phyloP scores from a whole-genome alignment of 2,329 filamentous ascomycete genomes.

The Penicillium sclerotiorum region DNA sequence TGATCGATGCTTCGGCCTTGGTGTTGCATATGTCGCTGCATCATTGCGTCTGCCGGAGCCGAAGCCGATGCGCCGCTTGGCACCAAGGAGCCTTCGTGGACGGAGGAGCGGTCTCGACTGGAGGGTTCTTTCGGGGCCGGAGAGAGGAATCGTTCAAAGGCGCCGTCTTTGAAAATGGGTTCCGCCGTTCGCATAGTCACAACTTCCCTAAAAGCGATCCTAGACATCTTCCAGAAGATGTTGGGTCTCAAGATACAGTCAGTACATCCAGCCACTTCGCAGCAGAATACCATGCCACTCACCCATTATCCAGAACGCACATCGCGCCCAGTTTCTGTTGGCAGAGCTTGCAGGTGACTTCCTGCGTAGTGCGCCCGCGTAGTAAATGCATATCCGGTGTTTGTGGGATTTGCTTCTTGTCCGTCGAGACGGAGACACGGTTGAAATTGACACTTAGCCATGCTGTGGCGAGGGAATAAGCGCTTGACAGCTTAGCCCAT shows the following conservation, averaged over 20 bases:
- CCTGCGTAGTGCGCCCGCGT: constrained; percentile 40
- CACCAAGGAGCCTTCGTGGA: constrained; percentile 29
- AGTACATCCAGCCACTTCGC: neutral
- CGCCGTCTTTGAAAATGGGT: constrained; percentile 37
- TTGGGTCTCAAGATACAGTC: constrained; percentile 29
- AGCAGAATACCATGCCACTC: constrained; percentile 17
- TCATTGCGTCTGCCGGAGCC: constrained; percentile 19
- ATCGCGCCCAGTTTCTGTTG: constrained; percentile 42
- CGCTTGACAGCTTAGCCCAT: constrained; percentile 43
- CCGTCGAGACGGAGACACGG: constrained; percentile 39
- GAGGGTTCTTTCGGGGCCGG: constrained; percentile 25
- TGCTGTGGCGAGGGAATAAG: constrained; percentile 39
- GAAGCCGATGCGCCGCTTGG: constrained; percentile 14
- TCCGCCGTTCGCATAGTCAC: constrained; percentile 43
- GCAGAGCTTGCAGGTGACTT: constrained; percentile 41
- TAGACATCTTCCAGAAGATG: constrained; percentile 44
- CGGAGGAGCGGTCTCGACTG: constrained; percentile 19
- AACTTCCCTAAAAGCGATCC: constrained; percentile 43
- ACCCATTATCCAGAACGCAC: constrained; percentile 40
- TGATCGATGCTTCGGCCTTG: constrained; percentile 41
- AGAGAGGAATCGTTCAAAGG: constrained; percentile 33
- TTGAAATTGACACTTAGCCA: constrained; percentile 44
- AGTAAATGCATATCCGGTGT: constrained; percentile 38
- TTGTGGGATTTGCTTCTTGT: constrained; percentile 41
- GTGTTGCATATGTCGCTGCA: constrained; percentile 40